Percentiles rank a stretch among this genome's conserved stretches.
Evolutionary conservation across 345 rosid species (phyloP).

Genomic region (Angophora floribunda): DNA sequence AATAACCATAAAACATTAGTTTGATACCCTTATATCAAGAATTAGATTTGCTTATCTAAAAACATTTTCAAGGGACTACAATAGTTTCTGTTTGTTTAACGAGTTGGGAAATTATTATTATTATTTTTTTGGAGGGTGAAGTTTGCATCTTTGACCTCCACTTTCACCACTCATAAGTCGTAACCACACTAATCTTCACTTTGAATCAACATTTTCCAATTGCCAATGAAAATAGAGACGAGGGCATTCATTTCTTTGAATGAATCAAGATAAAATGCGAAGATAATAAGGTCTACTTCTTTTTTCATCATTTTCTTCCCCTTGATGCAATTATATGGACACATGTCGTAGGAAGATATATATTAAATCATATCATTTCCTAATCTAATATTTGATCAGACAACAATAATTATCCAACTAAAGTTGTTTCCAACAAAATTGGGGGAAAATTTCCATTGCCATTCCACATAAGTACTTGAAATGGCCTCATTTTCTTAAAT

Average conservation of each 20-base stretch:
- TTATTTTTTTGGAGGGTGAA: not conserved
- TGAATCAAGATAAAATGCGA: not conserved
- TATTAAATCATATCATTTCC: not conserved
- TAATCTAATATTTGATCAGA: not conserved
- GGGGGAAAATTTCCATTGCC: no score
- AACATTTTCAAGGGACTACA: not conserved
- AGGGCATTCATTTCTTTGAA: not conserved
- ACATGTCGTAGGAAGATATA: not conserved
- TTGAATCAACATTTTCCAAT: not conserved
- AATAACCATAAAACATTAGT: not conserved
- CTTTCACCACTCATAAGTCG: not conserved
- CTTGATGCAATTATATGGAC: not conserved
- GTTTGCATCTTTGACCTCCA: not conserved
- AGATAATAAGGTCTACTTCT: not conserved
- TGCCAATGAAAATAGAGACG: not conserved
- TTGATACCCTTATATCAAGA: not conserved
- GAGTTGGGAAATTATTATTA: not conserved
- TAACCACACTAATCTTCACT: not conserved
- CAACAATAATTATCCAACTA: not conserved
- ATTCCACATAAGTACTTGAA: no score
- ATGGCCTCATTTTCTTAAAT: no score
- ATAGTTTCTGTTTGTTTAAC: not conserved
- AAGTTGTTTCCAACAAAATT: not conserved
- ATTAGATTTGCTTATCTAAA: not conserved
- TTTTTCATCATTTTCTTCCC: not conserved